Base-by-base conservation (phyloP, 768 basidiomycete species). In the Tulasnella sp. region DNA sequence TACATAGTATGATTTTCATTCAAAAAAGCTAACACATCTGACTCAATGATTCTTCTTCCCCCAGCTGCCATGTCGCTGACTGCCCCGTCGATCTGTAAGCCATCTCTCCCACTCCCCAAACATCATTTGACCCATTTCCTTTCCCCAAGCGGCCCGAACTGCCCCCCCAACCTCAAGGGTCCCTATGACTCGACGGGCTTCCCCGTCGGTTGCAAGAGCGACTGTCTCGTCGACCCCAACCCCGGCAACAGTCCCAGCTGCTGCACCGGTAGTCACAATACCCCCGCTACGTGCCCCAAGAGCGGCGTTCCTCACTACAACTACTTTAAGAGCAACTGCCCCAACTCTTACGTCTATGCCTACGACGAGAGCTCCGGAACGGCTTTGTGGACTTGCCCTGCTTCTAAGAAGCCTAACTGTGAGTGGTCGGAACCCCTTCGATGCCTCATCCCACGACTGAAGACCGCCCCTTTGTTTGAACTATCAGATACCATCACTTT, bases 321-420 rank as follows among this genome's bases (percentile, higher is more conserved):
- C 62, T 77, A 76, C 71, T 77, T 76, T 73, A 76, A 83, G 78
- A 73, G 42, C 63, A 82, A 80, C 74, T 84, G 80, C 77, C 83
- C 82, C 52, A 81, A 83, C 75, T 77, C 84, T 22, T 86, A 86
- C 69, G 85, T 81, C 5, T 86, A 85, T 70, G 83, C 85, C 3
- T 86, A 81, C 75, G 86, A 86, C 75, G 86, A 88, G 76, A 75
- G 79, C 34, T 81, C 79, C 63, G 82, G 85, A 75, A 80, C 85
- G 0, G 86, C 88, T 0, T 79, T 88, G 44, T 87, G 82, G 81
- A 85, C 81, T 0, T 88, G 88, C 77, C 74, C 78, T 16, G 80
- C 85, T 0, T 52, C 26, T 66, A 62, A 72, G n/a, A 75, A 76
- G 9, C 80, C 85, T 0, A 81, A 81, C 73, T 86, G 73, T 74